Conservation (phyloP, 2,329 filamentous ascomycete species). For the Rhinocladiella mackenziei region DNA sequence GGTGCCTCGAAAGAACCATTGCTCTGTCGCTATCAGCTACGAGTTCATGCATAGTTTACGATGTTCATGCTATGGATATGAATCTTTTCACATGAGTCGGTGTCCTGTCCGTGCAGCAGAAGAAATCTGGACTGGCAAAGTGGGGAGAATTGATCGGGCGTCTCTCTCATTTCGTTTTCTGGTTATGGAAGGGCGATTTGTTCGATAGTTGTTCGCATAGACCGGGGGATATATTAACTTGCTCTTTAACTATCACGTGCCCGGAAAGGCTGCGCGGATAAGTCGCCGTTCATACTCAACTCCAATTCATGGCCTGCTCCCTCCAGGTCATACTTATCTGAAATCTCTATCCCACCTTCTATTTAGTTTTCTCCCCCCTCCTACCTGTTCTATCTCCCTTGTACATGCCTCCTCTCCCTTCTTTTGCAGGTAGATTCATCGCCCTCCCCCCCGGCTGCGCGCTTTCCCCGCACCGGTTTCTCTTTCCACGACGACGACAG, state of each 20-base stretch:
- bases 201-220: constrained; percentile 1
- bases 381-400: not conserved
- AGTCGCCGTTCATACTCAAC: no score
- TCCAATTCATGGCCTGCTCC: no score
- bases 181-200: no score
- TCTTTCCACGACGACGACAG: not conserved
- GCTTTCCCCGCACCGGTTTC: constrained; percentile 7
- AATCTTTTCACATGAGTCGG: not conserved
- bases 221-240: not conserved
- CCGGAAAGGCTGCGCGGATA: no score
- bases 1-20: no score
- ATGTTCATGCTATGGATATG: not conserved
- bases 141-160: no score
- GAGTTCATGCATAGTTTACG: constrained; percentile 2
- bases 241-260: no score
- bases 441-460: not conserved
- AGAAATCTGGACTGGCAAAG: no score
- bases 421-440: constrained; percentile 2
- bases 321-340: no score
- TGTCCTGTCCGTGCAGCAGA: no score
- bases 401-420: constrained; percentile 10
- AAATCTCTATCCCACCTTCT: not conserved
- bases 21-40: not conserved
- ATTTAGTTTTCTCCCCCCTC: not conserved
- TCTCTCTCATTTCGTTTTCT: no score